phyloP scores from a whole-genome alignment of 2,329 filamentous ascomycete species.

The Madurella mycetomatis region DNA sequence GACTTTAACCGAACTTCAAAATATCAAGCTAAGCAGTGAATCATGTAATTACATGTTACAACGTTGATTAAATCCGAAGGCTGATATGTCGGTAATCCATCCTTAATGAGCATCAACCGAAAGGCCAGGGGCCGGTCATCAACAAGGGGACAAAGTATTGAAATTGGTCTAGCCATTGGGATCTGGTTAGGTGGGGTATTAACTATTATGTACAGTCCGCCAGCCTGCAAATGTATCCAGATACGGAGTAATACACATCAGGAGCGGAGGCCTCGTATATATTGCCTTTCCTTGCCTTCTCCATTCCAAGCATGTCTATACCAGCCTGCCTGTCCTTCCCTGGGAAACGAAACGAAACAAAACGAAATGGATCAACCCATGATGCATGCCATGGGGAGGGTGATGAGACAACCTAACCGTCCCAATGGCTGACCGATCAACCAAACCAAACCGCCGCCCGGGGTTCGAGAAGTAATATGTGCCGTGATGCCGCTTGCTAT shows the following conservation, averaged over 20 bases:
- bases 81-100: too few relatives aligned
- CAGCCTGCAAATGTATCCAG: constrained; percentile 6
- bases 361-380: background rate
- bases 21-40: too few relatives aligned
- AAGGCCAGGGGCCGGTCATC: background rate
- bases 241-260: background rate
- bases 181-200: constrained; percentile 9
- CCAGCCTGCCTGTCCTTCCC: background rate
- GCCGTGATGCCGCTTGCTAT: constrained; percentile 24
- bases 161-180: constrained; percentile 3
- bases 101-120: too few relatives aligned
- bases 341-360: background rate
- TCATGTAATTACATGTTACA: too few relatives aligned
- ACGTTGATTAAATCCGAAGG: too few relatives aligned
- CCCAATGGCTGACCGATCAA: background rate
- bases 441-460: constrained; percentile 14
- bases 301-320: background rate
- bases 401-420: background rate
- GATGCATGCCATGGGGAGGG: background rate
- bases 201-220: constrained; percentile 21
- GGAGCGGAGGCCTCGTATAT: background rate
- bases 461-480: constrained; percentile 18
- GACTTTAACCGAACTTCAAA: too few relatives aligned
- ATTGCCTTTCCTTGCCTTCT: background rate
- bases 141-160: background rate